phyloP scores from a whole-genome alignment of 2,329 filamentous ascomycete species.

The Corinectria fuckeliana region DNA sequence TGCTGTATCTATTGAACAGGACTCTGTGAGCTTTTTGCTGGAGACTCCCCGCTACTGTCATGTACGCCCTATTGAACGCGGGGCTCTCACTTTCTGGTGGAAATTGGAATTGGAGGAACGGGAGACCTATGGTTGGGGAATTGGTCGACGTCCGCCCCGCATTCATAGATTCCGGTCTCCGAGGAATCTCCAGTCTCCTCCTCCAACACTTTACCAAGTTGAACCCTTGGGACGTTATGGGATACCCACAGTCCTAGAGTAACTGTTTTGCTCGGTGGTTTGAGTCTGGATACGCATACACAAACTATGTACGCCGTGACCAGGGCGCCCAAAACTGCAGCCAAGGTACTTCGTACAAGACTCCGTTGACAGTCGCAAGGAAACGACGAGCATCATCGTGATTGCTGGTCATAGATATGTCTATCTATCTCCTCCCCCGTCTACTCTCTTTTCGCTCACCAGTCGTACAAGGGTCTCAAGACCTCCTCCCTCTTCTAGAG shows the following conservation, averaged over 20 bases:
- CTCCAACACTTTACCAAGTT: background rate
- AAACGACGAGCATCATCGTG: background rate
- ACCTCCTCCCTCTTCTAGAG: slow-evolving; percentile 29
- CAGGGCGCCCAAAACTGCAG: background rate
- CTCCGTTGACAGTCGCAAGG: background rate
- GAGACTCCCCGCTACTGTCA: background rate
- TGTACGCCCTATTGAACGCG: background rate
- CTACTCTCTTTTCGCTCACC: slow-evolving; percentile 11
- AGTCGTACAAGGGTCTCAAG: slow-evolving; percentile 31
- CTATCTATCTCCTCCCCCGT: slow-evolving; percentile 6
- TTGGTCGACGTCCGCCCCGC: background rate
- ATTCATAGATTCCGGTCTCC: slow-evolving; percentile 17
- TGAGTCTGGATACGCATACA: background rate
- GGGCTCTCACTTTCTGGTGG: background rate
- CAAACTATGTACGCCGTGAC: background rate
- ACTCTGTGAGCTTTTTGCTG: background rate
- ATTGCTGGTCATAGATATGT: slow-evolving; percentile 10
- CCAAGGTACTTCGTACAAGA: background rate
- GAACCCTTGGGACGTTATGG: background rate
- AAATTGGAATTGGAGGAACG: background rate
- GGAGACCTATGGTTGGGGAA: slow-evolving; percentile 8
- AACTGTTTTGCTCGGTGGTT: background rate
- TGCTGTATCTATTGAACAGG: background rate
- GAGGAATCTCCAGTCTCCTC: slow-evolving; percentile 15
- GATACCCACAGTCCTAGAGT: background rate